phyloP scores from a whole-genome alignment of 768 basidiomycete genomes.

The Solioccasus polychromus region DNA sequence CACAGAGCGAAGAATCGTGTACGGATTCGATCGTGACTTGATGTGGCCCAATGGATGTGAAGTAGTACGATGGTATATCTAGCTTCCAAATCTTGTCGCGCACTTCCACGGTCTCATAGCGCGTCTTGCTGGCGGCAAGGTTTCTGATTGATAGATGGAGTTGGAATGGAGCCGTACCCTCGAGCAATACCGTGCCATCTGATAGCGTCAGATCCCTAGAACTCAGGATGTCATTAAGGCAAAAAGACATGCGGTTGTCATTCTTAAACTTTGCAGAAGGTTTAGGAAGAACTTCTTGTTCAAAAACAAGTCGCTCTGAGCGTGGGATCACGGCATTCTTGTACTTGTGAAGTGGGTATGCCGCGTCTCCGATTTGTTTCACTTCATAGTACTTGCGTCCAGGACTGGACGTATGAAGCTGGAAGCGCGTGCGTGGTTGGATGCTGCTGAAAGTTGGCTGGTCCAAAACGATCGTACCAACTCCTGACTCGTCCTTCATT shows the following conservation, averaged over 20 bases:
- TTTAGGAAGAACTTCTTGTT: constrained; percentile 80
- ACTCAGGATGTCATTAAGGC: constrained; percentile 65
- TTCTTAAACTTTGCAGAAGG: constrained; percentile 80
- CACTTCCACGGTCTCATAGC: constrained; percentile 54
- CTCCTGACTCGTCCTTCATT: constrained; percentile 61
- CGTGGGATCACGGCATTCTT: constrained; percentile 62
- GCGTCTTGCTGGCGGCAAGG: constrained; percentile 65
- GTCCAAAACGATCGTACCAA: constrained; percentile 67
- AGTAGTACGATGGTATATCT: constrained; percentile 64
- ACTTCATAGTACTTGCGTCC: constrained; percentile 90
- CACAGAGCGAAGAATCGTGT: constrained; percentile 79
- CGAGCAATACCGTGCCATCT: constrained; percentile 61
- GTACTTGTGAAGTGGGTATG: constrained; percentile 76
- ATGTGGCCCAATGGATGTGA: constrained; percentile 80
- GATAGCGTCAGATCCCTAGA: constrained; percentile 48
- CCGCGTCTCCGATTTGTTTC: constrained; percentile 80
- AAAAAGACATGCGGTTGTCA: constrained; percentile 65
- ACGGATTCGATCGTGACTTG: constrained; percentile 75
- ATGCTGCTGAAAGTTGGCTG: constrained; percentile 85
- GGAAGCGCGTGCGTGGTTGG: constrained; percentile 74
- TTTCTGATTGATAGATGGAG: constrained; percentile 74
- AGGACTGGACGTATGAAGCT: constrained; percentile 71
- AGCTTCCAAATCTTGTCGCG: constrained; percentile 61
- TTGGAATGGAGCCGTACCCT: constrained; percentile 85
- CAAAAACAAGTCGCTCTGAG: constrained; percentile 67